Base-by-base conservation (phyloP, 2,329 filamentous ascomycete species). In the Xylariaceae sp. region DNA sequence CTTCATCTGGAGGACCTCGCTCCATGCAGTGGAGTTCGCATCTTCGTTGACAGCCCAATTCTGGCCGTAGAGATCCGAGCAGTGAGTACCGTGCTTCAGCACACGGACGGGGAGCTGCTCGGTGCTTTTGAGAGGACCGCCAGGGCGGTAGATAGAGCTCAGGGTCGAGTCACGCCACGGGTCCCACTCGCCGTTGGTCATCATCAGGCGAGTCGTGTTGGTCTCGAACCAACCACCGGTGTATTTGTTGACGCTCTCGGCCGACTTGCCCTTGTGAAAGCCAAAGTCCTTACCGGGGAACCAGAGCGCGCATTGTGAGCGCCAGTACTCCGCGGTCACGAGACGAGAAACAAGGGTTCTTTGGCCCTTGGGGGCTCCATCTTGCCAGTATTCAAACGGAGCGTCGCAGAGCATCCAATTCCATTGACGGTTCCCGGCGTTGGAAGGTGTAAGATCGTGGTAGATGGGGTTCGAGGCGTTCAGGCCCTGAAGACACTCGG, bases 391-490 rank as follows among this genome's bases (percentile, higher is more conserved):
- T 54, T 68, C 69, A 42, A 75, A 69, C 44, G 72, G 71, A 53
- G 74, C 70, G 64, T 82, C 82, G 69, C 80, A 83, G 6, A 75
- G 69, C 64, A 83, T 73, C 79, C 78, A 83, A 13, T 71, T 66
- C 78, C 78, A 83, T 57, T 81, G 79, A 3, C 79, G 69, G 64
- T 80, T 73, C 33, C 70, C 58, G 1, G 56, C 55, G 60, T 82
- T 82, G 59, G 55, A 51, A 1, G 66, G 60, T 2, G 62, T 56
- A 31, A 70, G 46, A 46, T 75, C 72, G 47, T 65, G 65, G 63
- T 68, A 75, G 45, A 69, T 56, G 11, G 68, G 65, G 62, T 76
- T 73, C 18, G 68, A 70, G 3, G 64, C 69, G 62, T 83, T 78
- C 69, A 77, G 60, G 47, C 73, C 58, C 65, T 74, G 55, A 69